Evolutionary conservation across 495 filamentous ascomycete genomes (phyloP).

Genomic region (Halenospora varia): DNA sequence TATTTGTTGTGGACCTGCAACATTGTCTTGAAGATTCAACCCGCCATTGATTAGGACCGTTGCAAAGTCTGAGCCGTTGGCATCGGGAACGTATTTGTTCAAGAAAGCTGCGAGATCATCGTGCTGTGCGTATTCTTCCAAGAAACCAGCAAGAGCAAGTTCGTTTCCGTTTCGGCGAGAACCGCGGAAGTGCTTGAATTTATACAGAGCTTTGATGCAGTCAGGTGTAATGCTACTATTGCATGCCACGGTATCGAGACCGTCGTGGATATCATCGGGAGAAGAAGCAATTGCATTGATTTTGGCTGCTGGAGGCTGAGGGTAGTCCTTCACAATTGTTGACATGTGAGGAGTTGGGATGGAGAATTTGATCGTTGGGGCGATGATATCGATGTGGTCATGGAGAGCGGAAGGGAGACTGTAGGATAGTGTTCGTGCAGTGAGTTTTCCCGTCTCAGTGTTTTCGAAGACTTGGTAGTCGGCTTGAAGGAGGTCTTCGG

Average conservation of each 20-base stretch:
- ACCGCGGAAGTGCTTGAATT: constrained; percentile 1
- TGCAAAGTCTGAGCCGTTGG: background rate
- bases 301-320: background rate
- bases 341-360: background rate
- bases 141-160: background rate
- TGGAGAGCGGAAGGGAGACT: constrained; percentile 49
- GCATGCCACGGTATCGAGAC: background rate
- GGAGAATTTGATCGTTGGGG: constrained; percentile 41
- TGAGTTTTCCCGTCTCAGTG: constrained; percentile 17
- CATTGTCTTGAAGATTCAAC: background rate
- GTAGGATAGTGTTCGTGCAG: constrained; percentile 35
- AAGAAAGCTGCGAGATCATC: constrained; percentile 2
- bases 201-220: constrained; percentile 12
- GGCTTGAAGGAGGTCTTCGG: constrained; percentile 34
- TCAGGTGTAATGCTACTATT: constrained; percentile 11
- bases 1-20: background rate
- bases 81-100: background rate
- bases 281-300: background rate
- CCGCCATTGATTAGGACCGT: constrained; percentile 1
- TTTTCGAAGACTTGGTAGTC: background rate
- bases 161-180: background rate
- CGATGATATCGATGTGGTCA: constrained; percentile 54
- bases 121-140: constrained; percentile 2
- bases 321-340: background rate
- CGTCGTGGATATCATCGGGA: background rate